Base-by-base conservation (phyloP, 2,329 filamentous ascomycete species). In the Cytospora schulzeri region DNA sequence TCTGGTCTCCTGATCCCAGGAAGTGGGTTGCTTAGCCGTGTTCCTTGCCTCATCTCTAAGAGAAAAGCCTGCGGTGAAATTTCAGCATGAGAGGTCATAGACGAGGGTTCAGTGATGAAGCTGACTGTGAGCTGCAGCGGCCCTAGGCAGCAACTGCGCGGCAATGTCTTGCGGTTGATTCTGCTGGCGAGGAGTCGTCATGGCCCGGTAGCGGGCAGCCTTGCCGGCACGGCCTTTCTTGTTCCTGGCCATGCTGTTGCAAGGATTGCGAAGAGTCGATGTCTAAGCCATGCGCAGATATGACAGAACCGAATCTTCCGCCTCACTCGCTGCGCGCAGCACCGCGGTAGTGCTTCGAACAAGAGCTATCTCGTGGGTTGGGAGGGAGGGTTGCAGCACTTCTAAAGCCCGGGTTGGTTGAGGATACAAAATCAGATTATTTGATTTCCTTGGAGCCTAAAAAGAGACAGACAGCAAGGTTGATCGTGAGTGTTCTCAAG, bases 11-110 rank as follows among this genome's bases (percentile, higher is more conserved):
- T 71, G 68, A 19, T 73, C 75, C 76, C 76, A 79, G n/a, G 69
- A 69, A 0, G 76, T 76, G 38, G 77, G 76, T 57, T 81, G 80
- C 60, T 81, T 80, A 24, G 77, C 77, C 2, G 83, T 85, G 64
- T 83, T 79, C 60, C 79, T 76, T 64, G 82, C 83, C 70, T 84
- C 80, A 24, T 85, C 81, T 60, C 76, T 77, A 69, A 81, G 76
- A 7, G 76, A 76, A 60, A 79, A 77, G 33, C 71, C 78, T 79
- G 57, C 19, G 26, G 35, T 12, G 76, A 67, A 41, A 76, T 33
- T 60, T 66, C 35, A 61, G 78, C 77, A 75, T 75, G 78, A 68
- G 73, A 72, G 31, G 71, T 74, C 54, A 73, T 28, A 31, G 6
- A 24, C 45, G 31, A 31, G 54, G 50, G 48, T 22, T 33, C 15